Percentiles rank a stretch among this genome's conserved stretches.
These are phyloP conservation scores for Dactylellina drechsleri DNA, from an alignment of 2,329 filamentous ascomycete genomes.

Conservation along the genomic window DNA sequence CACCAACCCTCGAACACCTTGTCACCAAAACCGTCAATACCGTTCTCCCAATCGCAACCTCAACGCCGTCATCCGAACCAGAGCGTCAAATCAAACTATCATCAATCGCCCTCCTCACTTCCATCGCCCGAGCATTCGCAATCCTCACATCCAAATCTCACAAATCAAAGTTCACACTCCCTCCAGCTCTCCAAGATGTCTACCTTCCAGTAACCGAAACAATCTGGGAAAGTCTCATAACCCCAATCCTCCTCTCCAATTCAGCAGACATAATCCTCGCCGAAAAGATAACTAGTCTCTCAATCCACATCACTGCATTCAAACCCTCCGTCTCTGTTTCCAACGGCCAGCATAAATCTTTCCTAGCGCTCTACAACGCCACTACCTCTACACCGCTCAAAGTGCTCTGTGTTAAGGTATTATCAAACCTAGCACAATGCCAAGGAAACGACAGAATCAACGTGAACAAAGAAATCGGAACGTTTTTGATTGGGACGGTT, in stretches of 20 bases:
- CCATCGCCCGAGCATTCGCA: slow-evolving; percentile 72
- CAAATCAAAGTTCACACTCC: slow-evolving; percentile 42
- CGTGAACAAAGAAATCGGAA: slow-evolving; percentile 71
- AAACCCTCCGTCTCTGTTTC: slow-evolving; percentile 58
- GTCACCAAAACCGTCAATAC: slow-evolving; percentile 65
- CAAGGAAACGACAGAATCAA: slow-evolving; percentile 66
- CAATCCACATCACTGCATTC: slow-evolving; percentile 72
- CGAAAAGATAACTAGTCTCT: slow-evolving; percentile 72
- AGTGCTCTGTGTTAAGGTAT: slow-evolving; percentile 36
- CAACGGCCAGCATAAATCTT: slow-evolving; percentile 69
- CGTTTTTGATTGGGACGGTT: slow-evolving; percentile 71
- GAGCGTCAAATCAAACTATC: slow-evolving; percentile 65
- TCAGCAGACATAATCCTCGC: slow-evolving; percentile 72
- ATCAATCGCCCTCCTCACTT: slow-evolving; percentile 72
- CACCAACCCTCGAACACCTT: slow-evolving; percentile 65
- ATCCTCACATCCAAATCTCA: slow-evolving; percentile 29
- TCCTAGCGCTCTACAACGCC: slow-evolving; percentile 73
- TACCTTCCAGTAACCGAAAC: slow-evolving; percentile 67
- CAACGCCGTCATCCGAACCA: slow-evolving; percentile 61
- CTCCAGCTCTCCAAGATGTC: slow-evolving; percentile 68
- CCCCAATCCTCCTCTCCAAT: slow-evolving; percentile 70
- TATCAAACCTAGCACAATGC: slow-evolving; percentile 37
- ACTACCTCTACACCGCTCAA: slow-evolving; percentile 44
- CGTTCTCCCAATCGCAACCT: slow-evolving; percentile 65
- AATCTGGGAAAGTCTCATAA: slow-evolving; percentile 70